A percentile compares a stretch with the other conserved stretches of the same genome.
Evolutionary conservation across 2,329 filamentous ascomycete species (phyloP).

Genomic region (Penicillium sclerotiorum): DNA sequence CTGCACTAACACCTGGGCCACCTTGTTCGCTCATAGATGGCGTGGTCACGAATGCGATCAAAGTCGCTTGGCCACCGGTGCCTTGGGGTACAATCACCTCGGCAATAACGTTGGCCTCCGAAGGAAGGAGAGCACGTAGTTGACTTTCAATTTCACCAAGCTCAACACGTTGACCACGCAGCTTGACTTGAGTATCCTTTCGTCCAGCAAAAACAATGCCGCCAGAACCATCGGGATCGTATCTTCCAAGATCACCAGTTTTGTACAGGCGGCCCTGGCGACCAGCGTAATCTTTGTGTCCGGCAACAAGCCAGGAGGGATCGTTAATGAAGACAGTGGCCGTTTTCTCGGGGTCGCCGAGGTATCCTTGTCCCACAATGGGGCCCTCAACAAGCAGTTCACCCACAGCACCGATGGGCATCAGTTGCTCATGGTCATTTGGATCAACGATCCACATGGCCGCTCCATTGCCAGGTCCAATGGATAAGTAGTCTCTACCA

Average conservation of each 20-base stretch:
- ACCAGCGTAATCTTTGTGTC: constrained; percentile 27
- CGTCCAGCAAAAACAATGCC: constrained; percentile 42
- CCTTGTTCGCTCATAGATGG: constrained; percentile 25
- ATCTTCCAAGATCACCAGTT: constrained; percentile 44
- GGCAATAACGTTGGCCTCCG: constrained; percentile 45
- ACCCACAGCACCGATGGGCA: constrained; percentile 50
- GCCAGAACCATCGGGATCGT: constrained; percentile 42
- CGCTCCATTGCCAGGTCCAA: constrained; percentile 41
- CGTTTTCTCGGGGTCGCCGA: constrained; percentile 44
- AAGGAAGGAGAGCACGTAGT: constrained; percentile 30
- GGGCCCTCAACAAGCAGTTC: constrained; percentile 54
- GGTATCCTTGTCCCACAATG: constrained; percentile 51
- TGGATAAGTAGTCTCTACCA: constrained; percentile 40
- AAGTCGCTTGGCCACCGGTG: constrained; percentile 29
- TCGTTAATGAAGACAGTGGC: constrained; percentile 39
- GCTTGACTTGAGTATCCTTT: constrained; percentile 46
- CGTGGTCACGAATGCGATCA: constrained; percentile 35
- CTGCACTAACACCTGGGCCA: constrained; percentile 11
- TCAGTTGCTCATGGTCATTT: constrained; percentile 38
- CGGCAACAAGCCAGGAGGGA: constrained; percentile 39
- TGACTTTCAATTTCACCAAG: constrained; percentile 46
- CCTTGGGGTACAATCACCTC: constrained; percentile 50
- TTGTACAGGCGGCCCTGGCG: constrained; percentile 42
- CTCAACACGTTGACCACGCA: constrained; percentile 48
- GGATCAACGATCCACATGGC: constrained; percentile 46